Base-by-base conservation (phyloP, 441 rosid genomes). In the Bruguiera hainesii region DNA sequence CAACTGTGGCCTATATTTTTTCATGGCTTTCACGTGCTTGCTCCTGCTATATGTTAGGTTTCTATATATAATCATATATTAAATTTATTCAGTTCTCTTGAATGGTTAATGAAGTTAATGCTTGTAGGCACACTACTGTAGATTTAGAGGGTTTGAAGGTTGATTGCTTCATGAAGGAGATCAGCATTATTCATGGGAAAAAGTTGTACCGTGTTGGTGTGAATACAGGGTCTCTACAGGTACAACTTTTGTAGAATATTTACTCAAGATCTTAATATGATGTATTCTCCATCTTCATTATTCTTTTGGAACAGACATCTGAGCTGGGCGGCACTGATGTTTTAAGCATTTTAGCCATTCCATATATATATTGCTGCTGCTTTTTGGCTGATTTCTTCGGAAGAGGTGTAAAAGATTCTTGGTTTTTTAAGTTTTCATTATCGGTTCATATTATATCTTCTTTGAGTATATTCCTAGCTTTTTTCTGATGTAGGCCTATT, bases 91-190 rank as follows among this genome's bases (percentile, higher is more conserved):
- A 37, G 37, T 70, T 71, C 62, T 64, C 31, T 37, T 29, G 58
- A 63, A 69, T 77, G 58, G 65, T 33, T 71, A 69, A 61, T 69
- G 7, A 33, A 33, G 37, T 7, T 33, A 33, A 6, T 33, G 61
- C 49, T 80, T 76, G 67, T 68, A 92, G 93, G 96, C 87, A 83
- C 75, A 77, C 71, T 58, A 79, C 78, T 56, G 73, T 65, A 71
- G 79, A 72, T 71, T 81, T 84, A 55, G 59, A 73, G 37, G 72
- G 70, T 66, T 69, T 60, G 57, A 80, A 78, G 61, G 23, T 23
- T 52, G 75, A 66, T 65, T 67, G 69, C 78, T 85, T 80, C 69
- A 66, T 59, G 69, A 71, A 81, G 69, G 78, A 75, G 50, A 78
- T 88, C 67, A 67, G 75, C 56, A 23, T 84, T 57, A 82, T 82